phyloP scores from a whole-genome alignment of 2,329 filamentous ascomycete genomes.

The Claviceps sp. region DNA sequence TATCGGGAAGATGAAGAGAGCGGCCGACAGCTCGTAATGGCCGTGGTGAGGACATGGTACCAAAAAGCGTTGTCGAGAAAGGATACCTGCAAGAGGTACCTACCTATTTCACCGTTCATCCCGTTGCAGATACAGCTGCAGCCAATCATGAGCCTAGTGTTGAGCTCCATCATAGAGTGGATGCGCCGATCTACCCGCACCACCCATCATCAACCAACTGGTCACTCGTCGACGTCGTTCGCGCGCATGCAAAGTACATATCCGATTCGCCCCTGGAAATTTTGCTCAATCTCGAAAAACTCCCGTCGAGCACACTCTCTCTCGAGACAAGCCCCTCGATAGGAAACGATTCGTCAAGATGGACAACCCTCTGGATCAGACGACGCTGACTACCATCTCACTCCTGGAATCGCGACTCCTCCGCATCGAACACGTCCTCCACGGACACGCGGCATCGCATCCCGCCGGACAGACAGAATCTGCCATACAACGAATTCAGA shows the following conservation, averaged over 20 bases:
- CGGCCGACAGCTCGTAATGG: neutral
- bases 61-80: no score
- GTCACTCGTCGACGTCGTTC: no score
- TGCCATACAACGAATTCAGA: constrained; percentile 29
- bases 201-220: no score
- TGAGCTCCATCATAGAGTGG: no score
- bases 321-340: neutral
- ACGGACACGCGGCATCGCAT: constrained; percentile 28
- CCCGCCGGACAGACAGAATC: constrained; percentile 23
- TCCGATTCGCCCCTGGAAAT: neutral
- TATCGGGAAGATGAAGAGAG: neutral
- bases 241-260: no score
- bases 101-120: no score
- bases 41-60: constrained; percentile 1
- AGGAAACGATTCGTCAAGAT: constrained; percentile 9
- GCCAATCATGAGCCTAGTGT: constrained; percentile 1
- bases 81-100: no score
- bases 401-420: constrained; percentile 45
- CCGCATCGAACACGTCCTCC: constrained; percentile 45
- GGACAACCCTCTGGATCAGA: constrained; percentile 32
- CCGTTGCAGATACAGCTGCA: neutral
- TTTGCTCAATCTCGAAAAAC: neutral
- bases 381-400: constrained; percentile 39
- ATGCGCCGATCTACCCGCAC: no score
- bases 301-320: neutral